Evolutionary conservation across 2,329 filamentous ascomycete species (phyloP), one percentile per base, ranked within the genome.

Genomic region (Neurospora sp.): DNA sequence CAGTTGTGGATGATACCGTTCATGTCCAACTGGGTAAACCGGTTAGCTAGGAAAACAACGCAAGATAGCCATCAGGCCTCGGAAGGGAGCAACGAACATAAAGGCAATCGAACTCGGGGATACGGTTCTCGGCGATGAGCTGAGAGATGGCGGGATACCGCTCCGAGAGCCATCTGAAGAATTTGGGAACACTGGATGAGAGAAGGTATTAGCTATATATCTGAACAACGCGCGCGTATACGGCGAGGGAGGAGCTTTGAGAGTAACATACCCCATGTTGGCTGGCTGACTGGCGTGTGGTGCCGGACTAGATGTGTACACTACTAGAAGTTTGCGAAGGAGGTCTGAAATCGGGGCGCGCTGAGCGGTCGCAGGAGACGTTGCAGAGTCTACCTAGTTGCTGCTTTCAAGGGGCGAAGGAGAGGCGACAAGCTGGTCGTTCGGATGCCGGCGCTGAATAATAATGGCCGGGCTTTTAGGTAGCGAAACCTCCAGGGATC

Each of bases 1-100:
- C 96, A 99, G 81, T 99, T 99, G 82, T 99, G 95, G 77, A 99
- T 99, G 80, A 99, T 99, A 75, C 96, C 96, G 82, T 99, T 99
- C 96, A 99, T 99, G 78, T 96, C 93, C 76, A 96, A 85, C 89
- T 91, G 79, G 36, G 69, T 46, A 71, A 40, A 68, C 70, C 39
- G 67, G 76, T 76, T 76, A 78, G 84, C 82, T 62, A 83, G 78
- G 75, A 77, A 69, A 76, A 69, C 39, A 70, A 42, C 75, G 76
- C 72, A 76, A 76, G 72, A 70, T 7, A 9, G 67, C 70, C 68
- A 28, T 72, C 43, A 68, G 46, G 67, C 66, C 11, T 71, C 69
- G 67, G 66, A 17, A 71, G 70, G 70, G 75, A 70, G 69, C 70
- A 62, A 77, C 86, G 78, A 79, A 91, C 89, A 82, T 99, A 99